Conservation (phyloP, 169 alveolate genomes). For the Eimeria maxima region DNA sequence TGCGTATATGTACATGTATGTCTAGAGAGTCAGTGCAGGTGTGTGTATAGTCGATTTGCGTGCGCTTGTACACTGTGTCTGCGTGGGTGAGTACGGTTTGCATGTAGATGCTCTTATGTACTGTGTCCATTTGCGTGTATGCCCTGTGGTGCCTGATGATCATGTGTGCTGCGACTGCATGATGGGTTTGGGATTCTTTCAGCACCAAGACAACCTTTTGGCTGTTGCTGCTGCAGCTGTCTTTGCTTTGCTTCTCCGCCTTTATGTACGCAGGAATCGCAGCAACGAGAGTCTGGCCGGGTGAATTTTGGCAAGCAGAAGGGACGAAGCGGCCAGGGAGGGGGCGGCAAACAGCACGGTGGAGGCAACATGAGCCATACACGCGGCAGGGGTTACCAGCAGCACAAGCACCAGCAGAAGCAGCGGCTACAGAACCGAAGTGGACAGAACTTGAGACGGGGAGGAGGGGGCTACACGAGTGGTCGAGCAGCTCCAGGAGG, state of each 20-base stretch:
- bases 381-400: neutral
- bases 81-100: too few relatives aligned
- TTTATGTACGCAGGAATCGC: neutral
- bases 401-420: neutral
- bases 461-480: neutral
- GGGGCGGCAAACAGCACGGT: neutral
- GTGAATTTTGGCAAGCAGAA: neutral
- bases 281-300: neutral
- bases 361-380: neutral
- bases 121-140: too few relatives aligned
- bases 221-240: too few relatives aligned
- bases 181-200: too few relatives aligned
- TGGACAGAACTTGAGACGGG: neutral
- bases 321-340: neutral
- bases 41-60: too few relatives aligned
- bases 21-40: too few relatives aligned
- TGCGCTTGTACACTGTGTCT: too few relatives aligned
- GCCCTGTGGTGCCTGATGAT: too few relatives aligned
- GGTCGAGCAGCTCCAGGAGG: neutral
- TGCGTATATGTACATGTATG: neutral
- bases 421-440: conserved; percentile 15
- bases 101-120: too few relatives aligned
- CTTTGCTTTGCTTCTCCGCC: too few relatives aligned
- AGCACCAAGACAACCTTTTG: too few relatives aligned
- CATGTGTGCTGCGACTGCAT: too few relatives aligned